Conservation (phyloP, 2,329 filamentous ascomycete genomes). For the Trichoderma arundinaceum region DNA sequence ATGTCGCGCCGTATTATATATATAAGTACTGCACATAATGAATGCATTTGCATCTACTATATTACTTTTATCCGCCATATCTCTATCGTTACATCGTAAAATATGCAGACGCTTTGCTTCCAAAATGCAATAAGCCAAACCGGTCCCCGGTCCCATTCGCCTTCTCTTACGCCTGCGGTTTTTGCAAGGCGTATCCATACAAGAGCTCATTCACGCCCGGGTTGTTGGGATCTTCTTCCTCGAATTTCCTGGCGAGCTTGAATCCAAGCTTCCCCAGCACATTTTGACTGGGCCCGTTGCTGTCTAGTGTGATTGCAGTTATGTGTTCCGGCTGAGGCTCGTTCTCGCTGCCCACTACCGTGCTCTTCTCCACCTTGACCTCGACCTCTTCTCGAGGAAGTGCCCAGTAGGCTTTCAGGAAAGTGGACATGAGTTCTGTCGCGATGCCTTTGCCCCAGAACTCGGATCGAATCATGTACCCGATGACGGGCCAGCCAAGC, state of each 20-base stretch:
- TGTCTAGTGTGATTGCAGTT: conserved; percentile 53
- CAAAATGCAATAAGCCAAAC: background rate
- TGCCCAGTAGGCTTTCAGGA: conserved; percentile 54
- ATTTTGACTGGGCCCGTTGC: conserved; percentile 59
- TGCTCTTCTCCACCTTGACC: conserved; percentile 50
- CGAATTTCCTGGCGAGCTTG: conserved; percentile 50
- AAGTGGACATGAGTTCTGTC: conserved; percentile 60
- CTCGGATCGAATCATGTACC: conserved; percentile 61
- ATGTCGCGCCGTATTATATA: background rate
- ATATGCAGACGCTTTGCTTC: conserved; percentile 13
- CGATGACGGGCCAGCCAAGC: conserved; percentile 62
- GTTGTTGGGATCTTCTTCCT: conserved; percentile 39
- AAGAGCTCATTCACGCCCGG: conserved; percentile 34
- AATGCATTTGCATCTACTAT: background rate
- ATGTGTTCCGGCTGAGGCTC: conserved; percentile 46
- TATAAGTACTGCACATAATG: background rate
- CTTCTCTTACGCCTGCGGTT: background rate
- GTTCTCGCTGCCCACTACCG: conserved; percentile 41
- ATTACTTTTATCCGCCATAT: conserved; percentile 4
- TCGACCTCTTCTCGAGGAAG: conserved; percentile 55
- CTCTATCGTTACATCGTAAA: conserved; percentile 20
- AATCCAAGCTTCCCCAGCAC: conserved; percentile 65
- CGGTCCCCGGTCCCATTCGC: too few species aligned
- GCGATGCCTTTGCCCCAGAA: conserved; percentile 63
- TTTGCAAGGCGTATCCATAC: conserved; percentile 36